Percentiles rank a stretch among this genome's conserved stretches.
phyloP scores from a whole-genome alignment of 495 filamentous ascomycete species.

The Tuber brumale region DNA sequence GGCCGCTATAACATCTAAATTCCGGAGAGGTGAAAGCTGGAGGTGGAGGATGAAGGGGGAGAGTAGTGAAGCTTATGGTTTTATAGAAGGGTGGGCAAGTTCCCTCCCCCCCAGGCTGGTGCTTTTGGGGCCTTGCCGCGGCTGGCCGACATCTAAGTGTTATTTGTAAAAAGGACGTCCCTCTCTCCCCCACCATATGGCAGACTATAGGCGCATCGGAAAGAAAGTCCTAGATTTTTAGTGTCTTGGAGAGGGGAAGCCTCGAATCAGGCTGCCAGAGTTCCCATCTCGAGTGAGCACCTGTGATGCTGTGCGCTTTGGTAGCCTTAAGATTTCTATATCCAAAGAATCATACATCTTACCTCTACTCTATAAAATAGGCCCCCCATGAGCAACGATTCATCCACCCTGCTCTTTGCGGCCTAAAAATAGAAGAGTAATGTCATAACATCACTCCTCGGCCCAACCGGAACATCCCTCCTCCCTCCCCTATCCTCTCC shows the following conservation, averaged over 20 bases:
- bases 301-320: background rate
- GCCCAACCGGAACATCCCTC: background rate
- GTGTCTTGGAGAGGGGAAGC: background rate
- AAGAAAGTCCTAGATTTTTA: background rate
- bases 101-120: background rate
- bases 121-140: background rate
- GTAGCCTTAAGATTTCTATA: background rate
- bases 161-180: no score
- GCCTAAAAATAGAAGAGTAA: background rate
- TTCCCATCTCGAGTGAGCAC: background rate
- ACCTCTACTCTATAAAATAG: background rate
- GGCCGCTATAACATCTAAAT: background rate
- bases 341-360: background rate
- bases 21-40: background rate
- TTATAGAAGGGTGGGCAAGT: background rate
- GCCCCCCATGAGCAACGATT: background rate
- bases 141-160: background rate
- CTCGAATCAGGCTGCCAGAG: background rate
- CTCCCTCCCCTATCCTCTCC: background rate
- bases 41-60: background rate
- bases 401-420: background rate
- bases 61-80: background rate
- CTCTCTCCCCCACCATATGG: background rate
- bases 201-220: background rate
- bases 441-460: background rate